Base-by-base conservation (phyloP, 352 stramenopile species). In the Phytophthora pluvialis region DNA sequence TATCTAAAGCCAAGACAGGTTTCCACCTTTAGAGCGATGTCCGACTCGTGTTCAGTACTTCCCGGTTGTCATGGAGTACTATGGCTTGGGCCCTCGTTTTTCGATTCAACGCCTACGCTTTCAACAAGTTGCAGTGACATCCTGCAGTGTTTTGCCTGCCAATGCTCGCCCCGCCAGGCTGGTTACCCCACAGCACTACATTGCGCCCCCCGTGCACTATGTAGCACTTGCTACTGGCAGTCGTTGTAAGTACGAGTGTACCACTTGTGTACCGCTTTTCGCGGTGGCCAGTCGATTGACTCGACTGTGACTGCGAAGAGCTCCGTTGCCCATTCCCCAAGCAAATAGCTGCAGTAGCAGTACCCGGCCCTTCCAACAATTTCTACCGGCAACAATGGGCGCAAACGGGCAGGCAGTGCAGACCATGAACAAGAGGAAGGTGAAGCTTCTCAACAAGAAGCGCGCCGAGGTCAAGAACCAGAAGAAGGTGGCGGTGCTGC, bases 401-500 rank as follows among this genome's bases (percentile, higher is more conserved):
- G 69, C 67, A 46, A 89, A 86, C 65, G 73, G 77, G 6, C 78
- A 90, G 56, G 83, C 87, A 72, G 80, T 87, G 55, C 84, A 88
- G 63, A 78, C 73, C 5, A 88, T 86, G 70, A 95, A 95, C 83
- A 90, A 90, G 72, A 93, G 84, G 78, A 95, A 95, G 77, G 71
- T 93, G 33, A 95, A 95, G 67, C 73, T 95, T 33, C 78, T 86
- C 39, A 87, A 78, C 70, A 95, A 94, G 78, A 95, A 95, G 75
- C 85, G 88, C 52, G 72, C 75, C 6, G 72, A 91, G 63, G 50
- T 83, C 18, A 75, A 72, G 57, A 95, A 95, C 73, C 80, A 89
- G 61, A 94, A 94, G 70, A 93, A 94, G 66, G 88, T 95, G 28
- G 65, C 75, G 50, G 53, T 61, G 42, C 35, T 86, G 35, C 61